A percentile compares a stretch with the other conserved stretches of the same genome.
phyloP scores from a whole-genome alignment of 129 eudicot species.

The Artemisia annua region DNA sequence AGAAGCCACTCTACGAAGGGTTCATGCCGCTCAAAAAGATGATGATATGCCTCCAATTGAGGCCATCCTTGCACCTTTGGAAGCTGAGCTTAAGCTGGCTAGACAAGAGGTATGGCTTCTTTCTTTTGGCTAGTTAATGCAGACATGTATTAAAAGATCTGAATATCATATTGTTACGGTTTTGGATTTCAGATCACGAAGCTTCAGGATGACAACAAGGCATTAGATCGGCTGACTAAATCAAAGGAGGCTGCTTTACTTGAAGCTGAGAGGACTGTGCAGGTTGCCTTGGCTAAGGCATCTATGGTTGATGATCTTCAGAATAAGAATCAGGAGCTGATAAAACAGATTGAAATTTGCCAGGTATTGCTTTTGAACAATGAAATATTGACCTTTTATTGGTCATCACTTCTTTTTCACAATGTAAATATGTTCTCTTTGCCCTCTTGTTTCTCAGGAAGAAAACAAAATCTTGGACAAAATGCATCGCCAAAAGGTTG shows the following conservation, averaged over 20 bases:
- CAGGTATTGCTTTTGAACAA: conserved; percentile 41
- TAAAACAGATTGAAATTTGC: conserved; percentile 96
- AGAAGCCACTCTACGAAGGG: conserved; percentile 88
- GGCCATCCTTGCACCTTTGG: conserved; percentile 89
- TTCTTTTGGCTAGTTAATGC: conserved; percentile 16
- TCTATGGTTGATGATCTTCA: conserved; percentile 95
- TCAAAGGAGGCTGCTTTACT: conserved; percentile 97
- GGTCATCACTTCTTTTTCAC: not conserved
- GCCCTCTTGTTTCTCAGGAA: conserved; percentile 29
- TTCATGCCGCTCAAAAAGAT: conserved; percentile 92
- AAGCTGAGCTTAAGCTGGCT: conserved; percentile 94
- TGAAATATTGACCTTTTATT: not conserved
- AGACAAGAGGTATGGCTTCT: conserved; percentile 78
- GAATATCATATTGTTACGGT: conserved; percentile 8
- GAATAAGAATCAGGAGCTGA: conserved; percentile 92
- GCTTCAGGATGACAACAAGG: conserved; percentile 94
- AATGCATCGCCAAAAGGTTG: conserved; percentile 95
- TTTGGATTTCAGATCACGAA: conserved; percentile 67
- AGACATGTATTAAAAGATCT: conserved; percentile 7
- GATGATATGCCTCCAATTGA: conserved; percentile 98
- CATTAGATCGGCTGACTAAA: conserved; percentile 86
- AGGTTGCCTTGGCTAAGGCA: conserved; percentile 89
- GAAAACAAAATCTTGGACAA: conserved; percentile 91
- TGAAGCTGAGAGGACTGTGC: conserved; percentile 95
- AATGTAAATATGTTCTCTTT: not conserved